Conservation (phyloP, 78 protist species). For the Diacronema lutheri region DNA sequence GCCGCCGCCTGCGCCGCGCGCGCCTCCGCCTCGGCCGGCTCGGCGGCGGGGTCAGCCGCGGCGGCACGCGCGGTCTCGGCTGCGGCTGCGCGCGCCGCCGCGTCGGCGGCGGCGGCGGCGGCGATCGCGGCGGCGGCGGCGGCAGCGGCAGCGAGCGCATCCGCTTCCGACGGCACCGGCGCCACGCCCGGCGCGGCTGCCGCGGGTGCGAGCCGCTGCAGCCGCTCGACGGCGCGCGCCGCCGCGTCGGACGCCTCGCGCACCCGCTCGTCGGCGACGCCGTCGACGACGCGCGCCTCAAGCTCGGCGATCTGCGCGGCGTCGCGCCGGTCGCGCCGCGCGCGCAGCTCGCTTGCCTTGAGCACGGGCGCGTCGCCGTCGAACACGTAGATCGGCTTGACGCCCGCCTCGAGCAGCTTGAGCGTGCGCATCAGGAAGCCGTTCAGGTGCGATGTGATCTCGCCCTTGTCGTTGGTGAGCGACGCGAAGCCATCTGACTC, state of each 20-base stretch:
- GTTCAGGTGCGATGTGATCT: constrained; percentile 86
- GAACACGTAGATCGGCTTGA: constrained; percentile 97
- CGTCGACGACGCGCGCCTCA: too few species aligned
- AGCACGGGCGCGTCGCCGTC: constrained; percentile 95
- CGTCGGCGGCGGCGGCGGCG: too few species aligned
- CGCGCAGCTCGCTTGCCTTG: constrained; percentile 77
- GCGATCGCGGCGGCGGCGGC: too few species aligned
- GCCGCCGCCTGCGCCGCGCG: not conserved
- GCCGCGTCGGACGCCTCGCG: too few species aligned
- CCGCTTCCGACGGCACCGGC: too few species aligned
- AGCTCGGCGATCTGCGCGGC: too few species aligned
- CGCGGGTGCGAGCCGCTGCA: too few species aligned
- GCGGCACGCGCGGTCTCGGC: not conserved
- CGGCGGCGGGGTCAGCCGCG: constrained; percentile 4
- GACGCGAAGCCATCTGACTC: constrained; percentile 35
- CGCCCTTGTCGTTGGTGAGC: constrained; percentile 78
- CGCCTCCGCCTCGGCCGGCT: constrained; percentile 14
- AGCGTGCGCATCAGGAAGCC: constrained; percentile 92
- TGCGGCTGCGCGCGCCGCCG: too few species aligned
- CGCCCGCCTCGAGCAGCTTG: constrained; percentile 81
- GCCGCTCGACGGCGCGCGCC: too few species aligned
- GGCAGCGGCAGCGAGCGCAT: too few species aligned
- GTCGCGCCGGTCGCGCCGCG: not conserved
- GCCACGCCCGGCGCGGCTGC: too few species aligned
- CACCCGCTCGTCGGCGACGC: too few species aligned